Conservation (phyloP, 2,329 filamentous ascomycete genomes). For the Mollisiaceae sp. region DNA sequence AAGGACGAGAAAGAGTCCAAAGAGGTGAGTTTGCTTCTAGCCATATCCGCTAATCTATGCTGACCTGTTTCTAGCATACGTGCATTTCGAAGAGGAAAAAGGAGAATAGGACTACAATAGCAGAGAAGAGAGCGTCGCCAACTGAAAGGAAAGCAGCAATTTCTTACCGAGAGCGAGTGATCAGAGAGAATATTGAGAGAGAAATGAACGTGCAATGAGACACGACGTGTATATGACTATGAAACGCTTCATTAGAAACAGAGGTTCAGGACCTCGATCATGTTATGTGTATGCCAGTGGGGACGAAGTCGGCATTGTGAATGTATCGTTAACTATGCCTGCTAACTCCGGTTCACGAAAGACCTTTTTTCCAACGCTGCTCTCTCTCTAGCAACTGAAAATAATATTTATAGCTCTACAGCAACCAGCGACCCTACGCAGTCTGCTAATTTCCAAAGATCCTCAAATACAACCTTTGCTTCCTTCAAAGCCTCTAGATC, state of each 20-base stretch:
- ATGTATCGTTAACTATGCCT: no score
- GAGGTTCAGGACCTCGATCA: not conserved
- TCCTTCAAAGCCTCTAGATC: slow-evolving; percentile 18
- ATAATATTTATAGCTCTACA: not conserved
- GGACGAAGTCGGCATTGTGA: no score
- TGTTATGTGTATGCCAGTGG: not conserved
- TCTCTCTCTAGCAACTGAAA: not conserved
- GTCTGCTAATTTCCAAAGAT: slow-evolving; percentile 11
- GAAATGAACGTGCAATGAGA: slow-evolving; percentile 3
- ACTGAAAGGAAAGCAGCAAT: not conserved
- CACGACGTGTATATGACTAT: not conserved
- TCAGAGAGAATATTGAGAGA: slow-evolving; percentile 9
- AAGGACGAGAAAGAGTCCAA: not conserved
- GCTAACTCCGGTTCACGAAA: no score
- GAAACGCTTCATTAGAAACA: not conserved
- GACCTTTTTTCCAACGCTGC: no score
- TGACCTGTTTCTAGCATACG: slow-evolving; percentile 8
- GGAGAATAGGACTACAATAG: not conserved
- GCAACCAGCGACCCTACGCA: not conserved
- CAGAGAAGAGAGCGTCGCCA: not conserved
- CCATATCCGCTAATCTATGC: not conserved
- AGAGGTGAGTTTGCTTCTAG: not conserved
- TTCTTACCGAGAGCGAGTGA: not conserved
- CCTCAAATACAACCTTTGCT: slow-evolving; percentile 18
- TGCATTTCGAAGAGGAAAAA: not conserved